phyloP scores from a whole-genome alignment of 805 yeast species.

The Ogataea parapolymorpha region DNA sequence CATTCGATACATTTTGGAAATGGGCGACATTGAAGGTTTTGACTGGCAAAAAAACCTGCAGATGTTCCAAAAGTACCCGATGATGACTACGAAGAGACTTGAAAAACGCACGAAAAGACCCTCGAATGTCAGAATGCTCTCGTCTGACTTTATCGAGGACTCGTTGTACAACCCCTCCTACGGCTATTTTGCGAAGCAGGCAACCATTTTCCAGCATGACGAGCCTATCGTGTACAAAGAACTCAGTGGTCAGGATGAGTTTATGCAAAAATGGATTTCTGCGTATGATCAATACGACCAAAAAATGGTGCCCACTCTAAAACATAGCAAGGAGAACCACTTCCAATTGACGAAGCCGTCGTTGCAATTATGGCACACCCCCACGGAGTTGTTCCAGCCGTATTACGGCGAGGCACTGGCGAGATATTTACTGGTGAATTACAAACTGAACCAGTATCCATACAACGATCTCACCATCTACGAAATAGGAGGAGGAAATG shows the following conservation, averaged over 20 bases:
- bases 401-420: slow-evolving; percentile 86
- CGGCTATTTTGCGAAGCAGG: slow-evolving; percentile 79
- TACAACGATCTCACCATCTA: slow-evolving; percentile 70
- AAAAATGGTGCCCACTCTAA: slow-evolving; percentile 21
- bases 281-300: slow-evolving; percentile 55
- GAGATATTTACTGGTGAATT: slow-evolving; percentile 67
- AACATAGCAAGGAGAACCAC: slow-evolving; percentile 19
- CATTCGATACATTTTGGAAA: slow-evolving; percentile 27
- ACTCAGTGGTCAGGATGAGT: slow-evolving; percentile 62
- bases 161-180: slow-evolving; percentile 76
- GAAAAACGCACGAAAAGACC: slow-evolving; percentile 49
- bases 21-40: slow-evolving; percentile 37
- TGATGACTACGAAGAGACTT: slow-evolving; percentile 36
- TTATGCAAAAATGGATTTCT: slow-evolving; percentile 62
- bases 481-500: slow-evolving; percentile 91
- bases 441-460: slow-evolving; percentile 64
- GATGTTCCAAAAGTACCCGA: slow-evolving; percentile 42
- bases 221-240: slow-evolving; percentile 60
- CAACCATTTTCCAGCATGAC: slow-evolving; percentile 68
- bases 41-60: slow-evolving; percentile 30
- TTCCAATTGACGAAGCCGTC: slow-evolving; percentile 36
- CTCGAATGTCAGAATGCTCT: slow-evolving; percentile 60
- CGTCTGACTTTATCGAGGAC: slow-evolving; percentile 80
- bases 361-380: slow-evolving; percentile 84
- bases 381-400: slow-evolving; percentile 82